phyloP scores from a whole-genome alignment of 306 rosid species.

The Corylus heterophylla region DNA sequence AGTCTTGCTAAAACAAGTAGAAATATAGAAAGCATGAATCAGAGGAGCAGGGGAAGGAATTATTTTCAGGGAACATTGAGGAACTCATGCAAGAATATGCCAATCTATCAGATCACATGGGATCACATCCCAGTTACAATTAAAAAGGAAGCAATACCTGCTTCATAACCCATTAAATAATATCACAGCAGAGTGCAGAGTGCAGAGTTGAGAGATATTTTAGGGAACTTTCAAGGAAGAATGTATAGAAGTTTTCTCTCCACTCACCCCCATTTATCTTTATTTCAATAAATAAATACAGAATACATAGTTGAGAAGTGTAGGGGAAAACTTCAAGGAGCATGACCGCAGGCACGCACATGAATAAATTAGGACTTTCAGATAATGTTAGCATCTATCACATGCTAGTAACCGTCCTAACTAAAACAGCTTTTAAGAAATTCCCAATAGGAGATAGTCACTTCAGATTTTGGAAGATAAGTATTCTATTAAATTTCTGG shows the following conservation, averaged over 20 bases:
- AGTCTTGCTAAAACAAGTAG: conserved; percentile 17
- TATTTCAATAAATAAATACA: not conserved
- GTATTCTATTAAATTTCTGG: not conserved
- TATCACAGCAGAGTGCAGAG: not conserved
- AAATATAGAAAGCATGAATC: conserved; percentile 13
- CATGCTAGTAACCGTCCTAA: not conserved
- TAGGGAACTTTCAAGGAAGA: not conserved
- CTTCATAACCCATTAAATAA: not conserved
- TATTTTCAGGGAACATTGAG: too few relatives aligned
- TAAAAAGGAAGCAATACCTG: not conserved
- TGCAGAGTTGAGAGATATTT: not conserved
- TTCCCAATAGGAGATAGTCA: not conserved
- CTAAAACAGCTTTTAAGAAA: not conserved
- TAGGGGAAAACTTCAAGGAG: not conserved
- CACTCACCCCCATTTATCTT: not conserved
- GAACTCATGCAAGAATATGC: too few relatives aligned
- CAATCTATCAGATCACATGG: not conserved
- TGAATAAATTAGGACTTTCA: conserved; percentile 12
- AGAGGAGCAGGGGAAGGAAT: not conserved
- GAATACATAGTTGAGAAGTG: not conserved
- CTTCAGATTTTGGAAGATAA: not conserved
- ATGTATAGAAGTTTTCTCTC: not conserved
- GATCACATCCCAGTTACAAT: not conserved
- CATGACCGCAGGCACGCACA: not conserved
- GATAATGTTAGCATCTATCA: not conserved